Conservation (phyloP, 2,329 filamentous ascomycete genomes). For the Shiraia sp. region DNA sequence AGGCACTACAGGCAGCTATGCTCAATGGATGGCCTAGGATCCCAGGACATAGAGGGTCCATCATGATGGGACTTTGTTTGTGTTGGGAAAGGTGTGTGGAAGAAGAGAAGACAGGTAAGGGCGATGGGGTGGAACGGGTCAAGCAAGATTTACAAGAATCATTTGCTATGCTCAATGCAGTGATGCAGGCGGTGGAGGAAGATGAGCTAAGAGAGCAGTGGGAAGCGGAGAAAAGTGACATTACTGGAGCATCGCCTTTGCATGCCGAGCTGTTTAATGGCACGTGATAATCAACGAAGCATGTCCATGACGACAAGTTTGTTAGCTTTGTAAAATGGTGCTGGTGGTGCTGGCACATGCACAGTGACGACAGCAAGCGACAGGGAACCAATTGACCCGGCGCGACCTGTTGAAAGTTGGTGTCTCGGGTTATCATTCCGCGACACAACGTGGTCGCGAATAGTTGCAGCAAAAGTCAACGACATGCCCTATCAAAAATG, state of each 20-base stretch:
- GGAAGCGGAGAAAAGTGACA: constrained; percentile 17
- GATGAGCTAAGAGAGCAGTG: constrained; percentile 9
- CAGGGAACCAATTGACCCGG: constrained; percentile 2
- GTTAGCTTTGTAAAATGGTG: background rate
- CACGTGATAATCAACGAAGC: background rate
- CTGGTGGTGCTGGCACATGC: background rate
- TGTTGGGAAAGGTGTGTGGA: constrained; percentile 39
- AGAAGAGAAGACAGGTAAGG: constrained; percentile 21
- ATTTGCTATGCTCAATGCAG: constrained; percentile 31
- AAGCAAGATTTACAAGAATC: constrained; percentile 25
- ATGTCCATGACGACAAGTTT: background rate
- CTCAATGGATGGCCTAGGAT: constrained; percentile 72
- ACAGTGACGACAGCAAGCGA: constrained; percentile 10
- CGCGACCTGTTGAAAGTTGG: too few relatives aligned
- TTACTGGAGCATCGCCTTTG: constrained; percentile 7
- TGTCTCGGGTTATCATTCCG: too few relatives aligned
- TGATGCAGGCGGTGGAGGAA: constrained; percentile 21
- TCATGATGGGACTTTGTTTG: constrained; percentile 61
- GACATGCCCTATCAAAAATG: too few relatives aligned
- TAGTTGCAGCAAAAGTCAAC: too few relatives aligned
- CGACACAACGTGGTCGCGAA: too few relatives aligned
- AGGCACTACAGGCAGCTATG: constrained; percentile 62
- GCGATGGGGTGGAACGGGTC: constrained; percentile 14
- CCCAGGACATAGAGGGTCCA: constrained; percentile 62
- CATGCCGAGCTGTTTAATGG: constrained; percentile 15